Evolutionary conservation across 2,329 filamentous ascomycete genomes (phyloP).

Genomic region (Fusarium denticulatum): DNA sequence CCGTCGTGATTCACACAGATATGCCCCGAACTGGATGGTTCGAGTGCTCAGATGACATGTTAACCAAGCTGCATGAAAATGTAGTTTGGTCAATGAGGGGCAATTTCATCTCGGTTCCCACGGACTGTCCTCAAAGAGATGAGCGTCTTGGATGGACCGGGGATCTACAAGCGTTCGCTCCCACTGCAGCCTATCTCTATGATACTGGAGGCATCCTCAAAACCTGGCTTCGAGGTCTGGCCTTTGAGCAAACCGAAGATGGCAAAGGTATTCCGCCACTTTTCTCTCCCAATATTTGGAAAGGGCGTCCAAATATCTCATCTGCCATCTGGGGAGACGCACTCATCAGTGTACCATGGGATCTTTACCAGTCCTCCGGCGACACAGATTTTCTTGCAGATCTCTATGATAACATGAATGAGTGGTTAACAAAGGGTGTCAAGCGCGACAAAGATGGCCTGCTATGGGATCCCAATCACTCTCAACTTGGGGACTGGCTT

Average conservation of each 20-base stretch:
- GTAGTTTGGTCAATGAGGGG: neutral
- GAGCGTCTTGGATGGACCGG: neutral
- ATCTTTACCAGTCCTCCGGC: neutral
- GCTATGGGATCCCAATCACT: neutral
- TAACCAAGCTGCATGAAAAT: neutral
- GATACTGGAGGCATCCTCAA: neutral
- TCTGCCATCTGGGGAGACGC: neutral
- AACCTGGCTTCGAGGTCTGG: neutral
- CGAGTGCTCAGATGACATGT: neutral
- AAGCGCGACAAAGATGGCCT: neutral
- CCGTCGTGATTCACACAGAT: neutral
- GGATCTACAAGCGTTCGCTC: neutral
- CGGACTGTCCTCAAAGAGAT: neutral
- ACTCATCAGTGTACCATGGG: neutral
- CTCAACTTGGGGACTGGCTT: neutral
- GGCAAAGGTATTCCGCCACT: neutral
- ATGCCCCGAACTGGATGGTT: neutral
- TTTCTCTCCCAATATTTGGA: neutral
- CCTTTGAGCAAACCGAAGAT: neutral
- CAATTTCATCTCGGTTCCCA: neutral
- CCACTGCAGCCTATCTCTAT: neutral
- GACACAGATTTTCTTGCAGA: neutral
- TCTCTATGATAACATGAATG: neutral
- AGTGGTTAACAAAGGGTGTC: neutral
- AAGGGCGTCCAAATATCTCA: neutral